Conservation (phyloP, 2,329 filamentous ascomycete genomes). For the Colletotrichum agaves region DNA sequence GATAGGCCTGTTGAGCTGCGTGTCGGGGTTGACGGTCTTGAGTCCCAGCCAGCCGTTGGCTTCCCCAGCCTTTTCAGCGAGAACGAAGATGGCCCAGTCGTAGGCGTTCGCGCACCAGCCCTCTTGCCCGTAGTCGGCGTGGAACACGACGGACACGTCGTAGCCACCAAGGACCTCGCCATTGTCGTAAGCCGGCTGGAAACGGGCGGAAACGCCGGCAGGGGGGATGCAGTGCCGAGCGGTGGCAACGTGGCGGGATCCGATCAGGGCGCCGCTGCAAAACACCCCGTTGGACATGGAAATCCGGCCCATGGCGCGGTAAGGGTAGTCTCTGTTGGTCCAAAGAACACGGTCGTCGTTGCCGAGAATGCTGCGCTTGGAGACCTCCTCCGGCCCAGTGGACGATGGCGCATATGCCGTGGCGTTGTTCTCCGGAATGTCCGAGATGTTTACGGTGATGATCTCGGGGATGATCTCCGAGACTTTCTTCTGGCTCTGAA, state of each 20-base stretch:
- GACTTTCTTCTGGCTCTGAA: not conserved
- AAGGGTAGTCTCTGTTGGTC: slow-evolving; percentile 28
- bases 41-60: slow-evolving; percentile 42
- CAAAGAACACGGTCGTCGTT: slow-evolving; percentile 25
- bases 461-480: not conserved
- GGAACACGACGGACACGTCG: slow-evolving; percentile 13
- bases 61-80: slow-evolving; percentile 42
- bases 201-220: slow-evolving; percentile 38
- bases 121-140: slow-evolving; percentile 11
- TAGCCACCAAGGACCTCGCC: slow-evolving; percentile 36
- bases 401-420: slow-evolving; percentile 15
- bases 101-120: slow-evolving; percentile 31
- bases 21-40: slow-evolving; percentile 35
- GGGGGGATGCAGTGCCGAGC: slow-evolving; percentile 43
- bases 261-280: slow-evolving; percentile 44
- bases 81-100: slow-evolving; percentile 44
- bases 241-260: slow-evolving; percentile 44
- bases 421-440: slow-evolving; percentile 1
- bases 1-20: slow-evolving; percentile 31
- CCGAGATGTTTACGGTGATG: not conserved
- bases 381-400: not conserved
- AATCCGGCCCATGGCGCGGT: slow-evolving; percentile 39
- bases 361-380: slow-evolving; percentile 25
- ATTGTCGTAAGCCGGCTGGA: slow-evolving; percentile 42
- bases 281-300: slow-evolving; percentile 39